Percentiles rank a stretch among this genome's conserved stretches.
phyloP scores from a whole-genome alignment of 768 basidiomycete genomes.

The Piloderma croceum region DNA sequence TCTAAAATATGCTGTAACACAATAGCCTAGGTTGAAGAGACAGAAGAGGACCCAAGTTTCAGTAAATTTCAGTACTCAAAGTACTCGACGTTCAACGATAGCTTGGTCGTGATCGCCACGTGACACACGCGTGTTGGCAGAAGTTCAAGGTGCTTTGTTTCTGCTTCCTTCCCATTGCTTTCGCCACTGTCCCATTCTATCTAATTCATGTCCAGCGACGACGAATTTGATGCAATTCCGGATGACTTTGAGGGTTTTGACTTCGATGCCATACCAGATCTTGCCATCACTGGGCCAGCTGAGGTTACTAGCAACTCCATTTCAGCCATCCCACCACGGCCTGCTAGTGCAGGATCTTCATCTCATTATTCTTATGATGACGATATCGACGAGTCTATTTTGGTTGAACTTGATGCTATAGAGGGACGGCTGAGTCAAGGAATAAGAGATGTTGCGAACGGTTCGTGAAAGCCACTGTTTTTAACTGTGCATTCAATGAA shows the following conservation, averaged over 20 bases:
- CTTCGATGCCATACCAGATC: slow-evolving; percentile 35
- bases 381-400: slow-evolving; percentile 19
- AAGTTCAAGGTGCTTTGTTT: too few species aligned
- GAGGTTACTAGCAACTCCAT: slow-evolving; percentile 27
- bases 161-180: too few species aligned
- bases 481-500: slow-evolving; percentile 3
- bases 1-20: too few species aligned
- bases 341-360: slow-evolving; percentile 23
- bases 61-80: too few species aligned
- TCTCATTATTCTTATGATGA: slow-evolving; percentile 2
- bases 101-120: too few species aligned
- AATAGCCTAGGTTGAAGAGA: too few species aligned
- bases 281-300: slow-evolving; percentile 8
- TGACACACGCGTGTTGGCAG: too few species aligned
- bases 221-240: slow-evolving; percentile 49
- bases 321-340: slow-evolving; percentile 28
- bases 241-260: slow-evolving; percentile 50
- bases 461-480: slow-evolving; percentile 6
- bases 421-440: slow-evolving; percentile 30
- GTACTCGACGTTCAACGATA: too few species aligned
- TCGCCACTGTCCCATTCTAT: too few species aligned
- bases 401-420: slow-evolving; percentile 40
- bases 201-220: slow-evolving; percentile 24
- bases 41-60: too few species aligned
- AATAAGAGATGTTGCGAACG: slow-evolving; percentile 3